Evolutionary conservation across 2,329 filamentous ascomycete species (phyloP).

Genomic region (Paecilomyces fulvus): DNA sequence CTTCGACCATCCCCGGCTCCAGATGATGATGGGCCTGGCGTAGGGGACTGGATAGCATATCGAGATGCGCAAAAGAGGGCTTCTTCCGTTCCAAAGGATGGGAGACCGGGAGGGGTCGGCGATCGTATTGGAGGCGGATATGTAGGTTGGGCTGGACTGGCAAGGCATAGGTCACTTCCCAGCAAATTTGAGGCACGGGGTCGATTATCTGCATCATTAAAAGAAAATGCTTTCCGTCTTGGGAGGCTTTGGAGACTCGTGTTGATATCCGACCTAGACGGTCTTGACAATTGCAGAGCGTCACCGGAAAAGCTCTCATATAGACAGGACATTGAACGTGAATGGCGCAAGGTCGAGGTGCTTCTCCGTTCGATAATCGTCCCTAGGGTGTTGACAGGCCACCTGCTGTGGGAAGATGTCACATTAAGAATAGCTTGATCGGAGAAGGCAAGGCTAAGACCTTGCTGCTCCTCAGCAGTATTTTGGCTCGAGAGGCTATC

Average conservation of each 20-base stretch:
- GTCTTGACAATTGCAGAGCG: neutral
- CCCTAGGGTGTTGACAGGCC: conserved; percentile 13
- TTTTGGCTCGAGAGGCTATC: neutral
- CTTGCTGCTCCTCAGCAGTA: neutral
- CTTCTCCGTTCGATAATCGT: conserved; percentile 20
- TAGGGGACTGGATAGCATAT: conserved; percentile 12
- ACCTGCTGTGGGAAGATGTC: conserved; percentile 9
- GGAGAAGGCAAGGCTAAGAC: neutral
- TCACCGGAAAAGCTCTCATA: neutral
- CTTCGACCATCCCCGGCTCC: conserved; percentile 1
- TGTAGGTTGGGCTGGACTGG: conserved; percentile 22
- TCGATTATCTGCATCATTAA: conserved; percentile 16
- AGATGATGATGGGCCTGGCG: conserved; percentile 1
- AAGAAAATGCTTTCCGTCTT: conserved; percentile 16
- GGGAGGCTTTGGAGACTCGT: neutral
- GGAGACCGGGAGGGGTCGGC: conserved; percentile 37
- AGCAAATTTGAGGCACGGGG: conserved; percentile 16
- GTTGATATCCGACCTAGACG: neutral
- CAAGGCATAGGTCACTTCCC: conserved; percentile 16
- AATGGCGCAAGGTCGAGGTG: conserved; percentile 12
- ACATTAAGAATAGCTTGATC: conserved; percentile 4
- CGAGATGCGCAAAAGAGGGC: conserved; percentile 25
- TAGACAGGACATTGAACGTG: conserved; percentile 1
- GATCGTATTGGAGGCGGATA: conserved; percentile 30
- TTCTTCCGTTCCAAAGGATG: conserved; percentile 34